Percentiles rank a stretch among this genome's conserved stretches.
Evolutionary conservation across 495 filamentous ascomycete genomes (phyloP).

Genomic region (Paragyromitra xinjiangensis): DNA sequence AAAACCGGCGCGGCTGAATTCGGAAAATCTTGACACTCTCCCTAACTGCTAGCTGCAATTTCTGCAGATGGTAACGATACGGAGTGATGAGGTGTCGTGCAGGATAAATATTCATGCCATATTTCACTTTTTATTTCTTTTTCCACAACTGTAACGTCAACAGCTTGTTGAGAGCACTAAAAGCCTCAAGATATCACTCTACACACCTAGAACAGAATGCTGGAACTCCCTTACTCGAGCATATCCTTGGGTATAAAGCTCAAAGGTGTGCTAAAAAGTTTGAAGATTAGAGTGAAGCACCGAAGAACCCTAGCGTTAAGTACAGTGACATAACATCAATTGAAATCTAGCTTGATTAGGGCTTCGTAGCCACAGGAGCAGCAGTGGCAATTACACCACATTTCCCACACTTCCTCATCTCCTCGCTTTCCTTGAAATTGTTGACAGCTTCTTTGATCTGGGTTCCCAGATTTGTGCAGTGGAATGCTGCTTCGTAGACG

Average conservation of each 20-base stretch:
- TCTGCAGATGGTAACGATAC: no score
- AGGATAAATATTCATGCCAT: no score
- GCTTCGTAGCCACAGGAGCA: conserved; percentile 61
- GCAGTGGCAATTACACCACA: conserved; percentile 75
- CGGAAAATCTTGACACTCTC: no score
- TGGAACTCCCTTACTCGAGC: not conserved
- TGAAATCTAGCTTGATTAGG: conserved; percentile 1
- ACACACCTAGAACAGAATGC: no score
- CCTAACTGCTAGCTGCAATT: no score
- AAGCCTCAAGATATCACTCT: no score
- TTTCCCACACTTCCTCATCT: conserved; percentile 73
- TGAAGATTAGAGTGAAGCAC: not conserved
- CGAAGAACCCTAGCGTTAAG: not conserved
- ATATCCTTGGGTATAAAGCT: not conserved
- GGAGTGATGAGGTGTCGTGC: no score
- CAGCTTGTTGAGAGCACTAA: no score
- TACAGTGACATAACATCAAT: not conserved
- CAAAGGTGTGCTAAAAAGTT: not conserved
- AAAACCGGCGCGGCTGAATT: no score
- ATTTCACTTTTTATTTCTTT: no score
- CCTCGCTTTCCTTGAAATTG: conserved; percentile 74
- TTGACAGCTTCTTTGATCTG: conserved; percentile 96
- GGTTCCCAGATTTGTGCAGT: conserved; percentile 91
- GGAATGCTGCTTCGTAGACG: conserved; percentile 86
- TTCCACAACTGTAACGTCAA: no score